These are phyloP conservation scores for Mortierella sp. DNA, from an alignment of 371 early-diverging fungal genomes.

Conservation along the genomic window DNA sequence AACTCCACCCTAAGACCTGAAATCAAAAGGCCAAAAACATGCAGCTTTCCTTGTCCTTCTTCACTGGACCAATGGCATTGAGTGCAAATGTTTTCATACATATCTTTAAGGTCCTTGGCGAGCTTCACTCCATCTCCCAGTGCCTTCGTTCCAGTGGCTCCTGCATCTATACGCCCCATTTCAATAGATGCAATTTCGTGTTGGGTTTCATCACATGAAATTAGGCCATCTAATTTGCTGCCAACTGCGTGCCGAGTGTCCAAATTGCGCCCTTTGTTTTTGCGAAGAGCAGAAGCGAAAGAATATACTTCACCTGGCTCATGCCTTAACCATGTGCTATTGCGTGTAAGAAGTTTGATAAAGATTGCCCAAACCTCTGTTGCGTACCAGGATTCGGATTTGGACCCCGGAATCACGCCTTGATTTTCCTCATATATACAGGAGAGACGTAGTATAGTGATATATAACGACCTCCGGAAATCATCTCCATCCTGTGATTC, in stretches of 20 bases:
- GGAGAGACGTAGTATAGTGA: slow-evolving; percentile 1
- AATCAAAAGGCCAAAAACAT: slow-evolving; percentile 7
- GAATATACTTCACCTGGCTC: slow-evolving; percentile 19
- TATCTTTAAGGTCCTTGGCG: slow-evolving; percentile 20
- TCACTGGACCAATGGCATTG: neutral
- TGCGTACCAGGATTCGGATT: slow-evolving; percentile 21
- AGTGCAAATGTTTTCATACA: slow-evolving; percentile 14
- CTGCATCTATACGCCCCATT: slow-evolving; percentile 2
- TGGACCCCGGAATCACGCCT: neutral
- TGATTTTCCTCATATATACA: slow-evolving; percentile 1
- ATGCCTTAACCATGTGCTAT: neutral
- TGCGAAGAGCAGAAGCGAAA: slow-evolving; percentile 17
- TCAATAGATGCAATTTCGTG: slow-evolving; percentile 16
- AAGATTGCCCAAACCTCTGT: slow-evolving; percentile 8
- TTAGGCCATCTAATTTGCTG: slow-evolving; percentile 18
- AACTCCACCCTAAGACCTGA: slow-evolving; percentile 7
- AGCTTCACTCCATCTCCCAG: slow-evolving; percentile 14
- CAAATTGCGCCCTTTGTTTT: slow-evolving; percentile 3
- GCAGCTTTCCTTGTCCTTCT: neutral
- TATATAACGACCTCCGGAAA: neutral
- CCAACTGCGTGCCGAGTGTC: slow-evolving; percentile 12
- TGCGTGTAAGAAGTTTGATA: neutral
- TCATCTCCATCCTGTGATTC: neutral
- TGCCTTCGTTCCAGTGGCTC: slow-evolving; percentile 8
- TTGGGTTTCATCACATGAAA: neutral